A percentile compares a stretch with the other conserved stretches of the same genome.
Evolutionary conservation across 2,329 filamentous ascomycete genomes (phyloP).

Genomic region (Escovopsis sp.): DNA sequence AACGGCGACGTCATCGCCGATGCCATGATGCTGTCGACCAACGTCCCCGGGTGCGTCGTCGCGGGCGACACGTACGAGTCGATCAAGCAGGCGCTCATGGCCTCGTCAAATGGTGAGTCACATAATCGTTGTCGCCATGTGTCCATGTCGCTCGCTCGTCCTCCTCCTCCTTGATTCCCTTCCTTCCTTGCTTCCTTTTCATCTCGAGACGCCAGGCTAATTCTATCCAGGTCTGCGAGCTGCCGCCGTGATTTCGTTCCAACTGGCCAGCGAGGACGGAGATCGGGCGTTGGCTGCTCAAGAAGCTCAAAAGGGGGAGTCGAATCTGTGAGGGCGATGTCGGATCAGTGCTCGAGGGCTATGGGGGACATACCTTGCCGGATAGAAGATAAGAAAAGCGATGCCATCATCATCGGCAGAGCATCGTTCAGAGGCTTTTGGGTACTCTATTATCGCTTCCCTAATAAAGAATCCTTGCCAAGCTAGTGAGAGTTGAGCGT

Average conservation of each 20-base stretch:
- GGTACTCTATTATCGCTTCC: too few relatives aligned
- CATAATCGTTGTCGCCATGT: not conserved
- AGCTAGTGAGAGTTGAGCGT: too few relatives aligned
- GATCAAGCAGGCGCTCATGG: constrained; percentile 6
- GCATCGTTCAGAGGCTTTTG: too few relatives aligned
- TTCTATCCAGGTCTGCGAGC: constrained; percentile 1
- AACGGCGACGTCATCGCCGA: constrained; percentile 28
- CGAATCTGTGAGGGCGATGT: not conserved
- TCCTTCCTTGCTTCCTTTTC: too few relatives aligned
- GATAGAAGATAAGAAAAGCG: too few relatives aligned
- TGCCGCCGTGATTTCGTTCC: constrained; percentile 3
- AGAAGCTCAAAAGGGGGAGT: not conserved
- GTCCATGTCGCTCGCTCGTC: too few relatives aligned
- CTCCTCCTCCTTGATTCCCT: too few relatives aligned
- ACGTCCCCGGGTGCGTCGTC: constrained; percentile 35
- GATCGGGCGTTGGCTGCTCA: not conserved
- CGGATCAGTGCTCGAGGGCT: not conserved
- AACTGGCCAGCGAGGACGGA: constrained; percentile 4
- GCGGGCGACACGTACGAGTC: constrained; percentile 30
- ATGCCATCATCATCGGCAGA: too few relatives aligned
- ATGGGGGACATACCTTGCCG: too few relatives aligned
- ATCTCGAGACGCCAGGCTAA: not conserved
- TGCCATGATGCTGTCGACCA: constrained; percentile 33
- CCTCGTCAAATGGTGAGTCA: constrained; percentile 4
- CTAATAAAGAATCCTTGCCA: too few relatives aligned